These are phyloP conservation scores for Hanseniaspora pseudoguilliermondii DNA, from an alignment of 805 yeast species.

Conservation along the genomic window DNA sequence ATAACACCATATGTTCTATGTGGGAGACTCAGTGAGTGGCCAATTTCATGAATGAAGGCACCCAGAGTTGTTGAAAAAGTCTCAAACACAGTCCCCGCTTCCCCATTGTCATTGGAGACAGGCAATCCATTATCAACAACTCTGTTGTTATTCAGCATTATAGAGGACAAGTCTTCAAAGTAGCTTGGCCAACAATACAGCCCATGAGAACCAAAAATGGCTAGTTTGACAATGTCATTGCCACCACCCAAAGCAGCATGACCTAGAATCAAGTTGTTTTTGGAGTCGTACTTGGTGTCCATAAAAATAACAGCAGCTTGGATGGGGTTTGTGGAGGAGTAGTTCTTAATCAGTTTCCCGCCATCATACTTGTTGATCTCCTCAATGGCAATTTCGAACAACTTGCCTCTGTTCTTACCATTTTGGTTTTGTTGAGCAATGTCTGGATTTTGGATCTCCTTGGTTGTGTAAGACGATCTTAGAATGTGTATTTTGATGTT, in stretches of 20 bases:
- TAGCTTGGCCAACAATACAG: slow-evolving; percentile 84
- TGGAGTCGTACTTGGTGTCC: slow-evolving; percentile 73
- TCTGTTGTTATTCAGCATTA: slow-evolving; percentile 28
- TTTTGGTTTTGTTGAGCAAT: slow-evolving; percentile 74
- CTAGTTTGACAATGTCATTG: slow-evolving; percentile 52
- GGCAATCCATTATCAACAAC: slow-evolving; percentile 12
- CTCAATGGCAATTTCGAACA: slow-evolving; percentile 71
- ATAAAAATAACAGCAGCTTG: slow-evolving; percentile 77
- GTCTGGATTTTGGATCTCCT: slow-evolving; percentile 63
- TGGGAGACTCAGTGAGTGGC: slow-evolving; percentile 83
- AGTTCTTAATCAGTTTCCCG: slow-evolving; percentile 29
- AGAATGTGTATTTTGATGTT: slow-evolving; percentile 65
- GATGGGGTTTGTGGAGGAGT: slow-evolving; percentile 30
- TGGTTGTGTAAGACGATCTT: slow-evolving; percentile 50
- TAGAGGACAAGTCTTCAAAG: slow-evolving; percentile 63
- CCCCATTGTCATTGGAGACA: slow-evolving; percentile 82
- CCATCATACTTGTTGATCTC: slow-evolving; percentile 47
- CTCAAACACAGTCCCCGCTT: slow-evolving; percentile 85
- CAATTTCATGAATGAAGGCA: slow-evolving; percentile 91
- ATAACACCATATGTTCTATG: slow-evolving; percentile 84
- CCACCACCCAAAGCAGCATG: slow-evolving; percentile 97
- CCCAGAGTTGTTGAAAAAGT: slow-evolving; percentile 76
- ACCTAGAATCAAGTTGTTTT: slow-evolving; percentile 46
- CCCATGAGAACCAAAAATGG: slow-evolving; percentile 90
- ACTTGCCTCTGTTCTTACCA: slow-evolving; percentile 61